Conservation (phyloP, 2,329 filamentous ascomycete species). For the Ophiognomonia clavigignenti-juglandacearum region DNA sequence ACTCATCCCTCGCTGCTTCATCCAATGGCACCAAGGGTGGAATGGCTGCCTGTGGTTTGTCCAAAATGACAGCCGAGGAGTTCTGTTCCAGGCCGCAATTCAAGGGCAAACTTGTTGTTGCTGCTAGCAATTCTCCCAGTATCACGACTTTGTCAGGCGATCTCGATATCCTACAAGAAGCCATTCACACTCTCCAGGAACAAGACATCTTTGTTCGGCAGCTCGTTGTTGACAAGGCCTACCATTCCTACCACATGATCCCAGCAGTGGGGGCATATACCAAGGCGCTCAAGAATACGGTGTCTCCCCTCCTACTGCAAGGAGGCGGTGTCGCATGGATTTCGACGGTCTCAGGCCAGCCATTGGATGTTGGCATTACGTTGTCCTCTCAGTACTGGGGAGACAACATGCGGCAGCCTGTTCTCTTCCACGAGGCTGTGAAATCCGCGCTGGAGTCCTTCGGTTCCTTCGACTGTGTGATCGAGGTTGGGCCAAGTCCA, state of each 20-base stretch:
- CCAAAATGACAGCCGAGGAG: conserved; percentile 21
- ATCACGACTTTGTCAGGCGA: conserved; percentile 34
- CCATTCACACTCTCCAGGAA: conserved; percentile 18
- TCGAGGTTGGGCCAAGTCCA: conserved; percentile 43
- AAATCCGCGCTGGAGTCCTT: conserved; percentile 18
- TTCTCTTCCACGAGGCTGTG: conserved; percentile 39
- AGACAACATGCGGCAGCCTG: conserved; percentile 38
- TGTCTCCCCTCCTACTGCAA: conserved; percentile 11
- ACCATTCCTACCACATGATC: conserved; percentile 46
- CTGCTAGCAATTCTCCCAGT: conserved; percentile 27
- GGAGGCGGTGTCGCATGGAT: conserved; percentile 30
- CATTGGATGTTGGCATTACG: conserved; percentile 4
- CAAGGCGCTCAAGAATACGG: conserved; percentile 23
- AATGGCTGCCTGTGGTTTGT: conserved; percentile 32
- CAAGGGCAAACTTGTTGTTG: conserved; percentile 23
- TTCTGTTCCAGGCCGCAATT: conserved; percentile 22
- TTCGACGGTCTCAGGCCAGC: conserved; percentile 32
- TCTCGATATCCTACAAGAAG: conserved; percentile 22
- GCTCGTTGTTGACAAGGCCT: conserved; percentile 40
- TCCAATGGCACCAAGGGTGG: conserved; percentile 20
- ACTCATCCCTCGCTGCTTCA: conserved; percentile 22
- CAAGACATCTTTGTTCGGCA: conserved; percentile 28
- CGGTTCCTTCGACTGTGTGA: conserved; percentile 28
- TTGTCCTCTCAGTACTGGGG: conserved; percentile 38
- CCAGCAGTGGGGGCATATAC: conserved; percentile 29